Base-by-base conservation (phyloP, 345 rosid species). In the Linum tenue region DNA sequence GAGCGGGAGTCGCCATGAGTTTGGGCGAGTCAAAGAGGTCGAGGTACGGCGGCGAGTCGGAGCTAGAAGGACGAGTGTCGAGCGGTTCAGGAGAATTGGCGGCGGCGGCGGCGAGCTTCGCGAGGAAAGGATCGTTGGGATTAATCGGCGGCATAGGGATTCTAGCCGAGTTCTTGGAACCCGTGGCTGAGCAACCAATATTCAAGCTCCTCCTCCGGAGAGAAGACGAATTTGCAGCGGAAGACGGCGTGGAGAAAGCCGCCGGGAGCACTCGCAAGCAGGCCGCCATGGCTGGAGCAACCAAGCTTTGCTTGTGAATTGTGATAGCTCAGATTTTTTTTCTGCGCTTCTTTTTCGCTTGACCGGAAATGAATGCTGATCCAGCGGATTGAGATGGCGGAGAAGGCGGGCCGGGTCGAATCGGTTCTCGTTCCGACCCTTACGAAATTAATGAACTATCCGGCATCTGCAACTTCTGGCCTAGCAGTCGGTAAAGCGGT, bases 1-100 rank as follows among this genome's bases (percentile, higher is more conserved):
- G 87, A 41, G 92, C 91, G 43, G 92, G 92, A 56, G 95, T 73
- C 56, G 92, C 86, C 96, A 89, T 89, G 79, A 83, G 84, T 80
- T 77, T 72, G 59, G 95, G 86, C 22, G 92, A 81, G 37, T 84
- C 91, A 44, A 85, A 84, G 73, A 92, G 70, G 78, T 89, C 92
- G 37, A 87, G 76, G 66, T 65, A 92, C 39, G 98, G 98, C 35
- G 81, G 95, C 56, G 77, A 39, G 68, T 81, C 84, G 7, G 91
- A 6, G 65, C 76, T 73, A 0, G 66, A 73, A 37, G 88, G 83
- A 37, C 82, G 81, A 53, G 77, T 81, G 15, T 82, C 68, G 58
- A 87, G 72, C 37, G 64, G 63, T 40, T 84, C 92, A 2, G 95
- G 88, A 0, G 95, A 83, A 22, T 63, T 75, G 39, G 86, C 81